Evolutionary conservation across 805 yeast genomes (phyloP).

Genomic region (Candida stauntonica): DNA sequence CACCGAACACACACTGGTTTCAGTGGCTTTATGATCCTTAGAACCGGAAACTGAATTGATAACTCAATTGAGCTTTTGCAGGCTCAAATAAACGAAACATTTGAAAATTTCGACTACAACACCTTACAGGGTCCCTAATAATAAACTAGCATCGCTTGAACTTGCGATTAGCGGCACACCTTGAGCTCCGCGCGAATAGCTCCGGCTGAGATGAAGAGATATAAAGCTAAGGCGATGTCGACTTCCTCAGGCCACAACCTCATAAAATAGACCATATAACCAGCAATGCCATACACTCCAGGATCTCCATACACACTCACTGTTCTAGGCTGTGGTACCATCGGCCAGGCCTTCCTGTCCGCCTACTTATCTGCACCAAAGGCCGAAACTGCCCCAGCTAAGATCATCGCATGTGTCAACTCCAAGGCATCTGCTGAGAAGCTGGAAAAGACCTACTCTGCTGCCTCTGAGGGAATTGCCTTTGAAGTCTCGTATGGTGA

Average conservation of each 20-base stretch:
- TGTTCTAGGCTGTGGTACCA: constrained; percentile 89
- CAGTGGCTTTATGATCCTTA: too few species aligned
- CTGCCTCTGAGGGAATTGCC: constrained; percentile 36
- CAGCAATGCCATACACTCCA: constrained; percentile 11
- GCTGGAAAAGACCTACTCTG: constrained; percentile 42
- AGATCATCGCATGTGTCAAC: constrained; percentile 75
- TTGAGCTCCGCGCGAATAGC: constrained; percentile 66
- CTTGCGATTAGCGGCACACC: constrained; percentile 59
- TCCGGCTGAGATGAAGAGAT: constrained; percentile 60
- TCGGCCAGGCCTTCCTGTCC: constrained; percentile 89
- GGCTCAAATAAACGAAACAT: too few species aligned
- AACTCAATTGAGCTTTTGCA: too few species aligned
- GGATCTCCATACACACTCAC: constrained; percentile 50
- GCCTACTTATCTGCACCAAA: constrained; percentile 58
- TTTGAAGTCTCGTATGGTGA: constrained; percentile 50
- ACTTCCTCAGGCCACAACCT: too few species aligned
- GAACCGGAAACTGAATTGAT: too few species aligned
- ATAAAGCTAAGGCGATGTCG: constrained; percentile 74
- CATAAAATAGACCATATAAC: neutral
- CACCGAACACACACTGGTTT: too few species aligned
- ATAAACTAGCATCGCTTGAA: constrained; percentile 47
- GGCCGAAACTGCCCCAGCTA: constrained; percentile 50
- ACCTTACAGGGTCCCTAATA: neutral
- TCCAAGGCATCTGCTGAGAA: constrained; percentile 46
- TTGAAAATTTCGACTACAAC: too few species aligned